phyloP scores from a whole-genome alignment of 2,329 filamentous ascomycete species.

The Rutstroemia sp. region DNA sequence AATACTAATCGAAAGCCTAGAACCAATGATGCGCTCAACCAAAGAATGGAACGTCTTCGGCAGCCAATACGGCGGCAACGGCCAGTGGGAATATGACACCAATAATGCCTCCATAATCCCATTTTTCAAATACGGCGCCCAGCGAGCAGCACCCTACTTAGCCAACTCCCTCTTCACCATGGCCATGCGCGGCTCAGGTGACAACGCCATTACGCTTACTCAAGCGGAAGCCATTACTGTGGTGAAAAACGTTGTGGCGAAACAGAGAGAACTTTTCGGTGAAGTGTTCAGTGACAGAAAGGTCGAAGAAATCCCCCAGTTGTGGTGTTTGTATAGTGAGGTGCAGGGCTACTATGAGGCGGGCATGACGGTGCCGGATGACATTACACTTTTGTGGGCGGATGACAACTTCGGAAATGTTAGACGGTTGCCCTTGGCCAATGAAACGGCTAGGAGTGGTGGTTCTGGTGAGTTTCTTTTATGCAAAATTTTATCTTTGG shows the following conservation, averaged over 20 bases:
- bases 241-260: conserved; percentile 51
- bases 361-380: conserved; percentile 56
- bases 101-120: conserved; percentile 62
- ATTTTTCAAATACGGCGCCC: conserved; percentile 61
- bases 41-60: conserved; percentile 45
- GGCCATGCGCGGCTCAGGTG: conserved; percentile 64
- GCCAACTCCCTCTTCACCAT: conserved; percentile 58
- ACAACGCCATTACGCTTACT: conserved; percentile 50
- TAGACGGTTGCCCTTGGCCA: conserved; percentile 49
- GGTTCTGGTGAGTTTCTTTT: conserved; percentile 42
- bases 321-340: conserved; percentile 71
- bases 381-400: conserved; percentile 60
- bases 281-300: conserved; percentile 43
- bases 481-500: not conserved
- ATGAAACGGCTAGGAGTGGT: conserved; percentile 51
- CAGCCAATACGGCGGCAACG: conserved; percentile 33
- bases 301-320: conserved; percentile 48
- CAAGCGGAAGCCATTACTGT: conserved; percentile 48
- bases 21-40: conserved; percentile 59
- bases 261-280: conserved; percentile 51
- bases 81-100: conserved; percentile 61
- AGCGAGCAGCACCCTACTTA: conserved; percentile 58
- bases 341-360: conserved; percentile 62
- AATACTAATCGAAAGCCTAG: conserved; percentile 31
- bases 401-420: conserved; percentile 66